These are phyloP conservation scores for Ramaria sp. DNA, from an alignment of 768 basidiomycete genomes.

Conservation along the genomic window DNA sequence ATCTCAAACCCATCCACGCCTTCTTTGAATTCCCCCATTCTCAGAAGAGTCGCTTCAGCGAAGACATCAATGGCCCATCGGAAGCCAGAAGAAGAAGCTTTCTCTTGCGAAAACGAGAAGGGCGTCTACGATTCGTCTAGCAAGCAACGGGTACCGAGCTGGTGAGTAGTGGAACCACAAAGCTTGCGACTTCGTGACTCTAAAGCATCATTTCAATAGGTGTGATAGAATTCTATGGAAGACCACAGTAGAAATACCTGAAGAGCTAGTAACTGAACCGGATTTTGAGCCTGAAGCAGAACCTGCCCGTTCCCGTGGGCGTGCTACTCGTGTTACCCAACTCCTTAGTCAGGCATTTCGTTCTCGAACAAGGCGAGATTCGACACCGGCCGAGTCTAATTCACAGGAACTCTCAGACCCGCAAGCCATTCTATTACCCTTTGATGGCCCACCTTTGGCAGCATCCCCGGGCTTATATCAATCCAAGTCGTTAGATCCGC, in stretches of 20 bases:
- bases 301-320: slow-evolving; percentile 22
- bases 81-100: slow-evolving; percentile 22
- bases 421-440: not conserved
- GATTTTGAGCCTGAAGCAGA: slow-evolving; percentile 27
- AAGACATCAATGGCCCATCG: not conserved
- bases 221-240: slow-evolving; percentile 84
- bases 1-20: not conserved
- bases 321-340: slow-evolving; percentile 37
- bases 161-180: slow-evolving; percentile 33
- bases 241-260: slow-evolving; percentile 44
- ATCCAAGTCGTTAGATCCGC: not conserved
- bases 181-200: not conserved
- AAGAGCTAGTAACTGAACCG: slow-evolving; percentile 10
- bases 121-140: slow-evolving; percentile 75
- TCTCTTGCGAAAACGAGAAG: slow-evolving; percentile 28
- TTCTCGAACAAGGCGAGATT: slow-evolving; percentile 22
- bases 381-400: not conserved
- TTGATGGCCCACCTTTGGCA: not conserved
- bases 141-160: slow-evolving; percentile 77
- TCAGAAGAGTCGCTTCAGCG: not conserved
- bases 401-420: not conserved
- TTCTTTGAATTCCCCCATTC: not conserved
- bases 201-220: slow-evolving; percentile 28
- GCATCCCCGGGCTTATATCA: not conserved
- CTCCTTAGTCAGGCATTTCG: slow-evolving; percentile 46